Evolutionary conservation across 2,329 filamentous ascomycete species (phyloP), one percentile per base, ranked within the genome.

Genomic region (Rachicladosporium sp.): DNA sequence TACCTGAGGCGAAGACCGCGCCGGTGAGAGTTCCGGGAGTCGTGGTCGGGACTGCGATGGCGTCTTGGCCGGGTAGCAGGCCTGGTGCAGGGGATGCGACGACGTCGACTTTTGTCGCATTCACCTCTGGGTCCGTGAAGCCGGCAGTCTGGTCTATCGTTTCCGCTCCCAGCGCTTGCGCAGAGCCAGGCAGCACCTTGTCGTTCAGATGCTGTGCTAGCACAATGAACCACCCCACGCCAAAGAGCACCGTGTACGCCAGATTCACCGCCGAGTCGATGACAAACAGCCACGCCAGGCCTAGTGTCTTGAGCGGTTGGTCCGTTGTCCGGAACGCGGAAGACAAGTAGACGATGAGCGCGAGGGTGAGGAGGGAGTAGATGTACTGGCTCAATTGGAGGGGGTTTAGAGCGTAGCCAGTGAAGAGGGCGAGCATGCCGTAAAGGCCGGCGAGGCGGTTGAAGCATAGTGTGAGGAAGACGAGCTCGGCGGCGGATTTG

Each of bases 371-470:
- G 45, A 91, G 71, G 19, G 83, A 91, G 70, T 93, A 93, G 36
- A 93, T 71, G 69, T 94, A 95, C 71, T 93, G 91, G 42, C 82
- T 83, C 42, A 94, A 73, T 62, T 95, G 89, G 15, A 91, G 73
- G 23, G 78, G 71, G 39, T 85, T 88, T 46, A 94, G 76, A 50
- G 80, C 70, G 62, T 84, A 87, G 57, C 89, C 89, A 15, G 88
- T 93, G 48, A 94, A 69, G 50, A 94, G 74, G 43, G 88, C 87
- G 50, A 95, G 79, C 33, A 95, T 71, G 48, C 88, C 88, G 63
- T 93, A 95, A 50, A 94, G 70, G 42, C 87, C 88, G 36, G 85
- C 89, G 50, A 88, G 76, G 63, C 94, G 94, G 71, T 95, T 95
- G 66, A 95, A 80, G 40, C 93, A 71, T 47, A 93, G 75, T 8